These are phyloP conservation scores for Postia placenta DNA, from an alignment of 768 basidiomycete species.

Conservation along the genomic window DNA sequence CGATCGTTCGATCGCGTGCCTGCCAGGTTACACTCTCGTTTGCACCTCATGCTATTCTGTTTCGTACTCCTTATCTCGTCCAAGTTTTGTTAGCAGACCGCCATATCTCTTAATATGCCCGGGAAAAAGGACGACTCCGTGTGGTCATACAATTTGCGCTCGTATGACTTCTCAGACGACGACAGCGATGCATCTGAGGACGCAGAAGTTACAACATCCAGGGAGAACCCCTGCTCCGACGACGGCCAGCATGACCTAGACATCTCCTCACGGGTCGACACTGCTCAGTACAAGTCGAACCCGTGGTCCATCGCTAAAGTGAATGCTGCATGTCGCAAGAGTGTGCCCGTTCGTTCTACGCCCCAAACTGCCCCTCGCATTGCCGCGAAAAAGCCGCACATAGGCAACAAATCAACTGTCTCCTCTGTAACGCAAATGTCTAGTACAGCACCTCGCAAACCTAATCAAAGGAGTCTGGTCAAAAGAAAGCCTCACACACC, in stretches of 20 bases:
- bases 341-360: neutral
- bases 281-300: constrained; percentile 63
- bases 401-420: neutral
- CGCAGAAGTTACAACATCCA: too few relatives aligned
- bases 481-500: neutral
- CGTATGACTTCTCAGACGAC: too few relatives aligned
- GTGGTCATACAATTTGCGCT: too few relatives aligned
- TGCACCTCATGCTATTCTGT: too few relatives aligned
- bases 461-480: neutral
- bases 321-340: constrained; percentile 55
- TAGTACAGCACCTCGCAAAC: neutral
- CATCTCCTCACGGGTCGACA: constrained; percentile 52
- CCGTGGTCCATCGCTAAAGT: constrained; percentile 79
- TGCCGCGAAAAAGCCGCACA: neutral
- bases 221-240: too few relatives aligned
- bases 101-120: too few relatives aligned
- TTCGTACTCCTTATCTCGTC: too few relatives aligned
- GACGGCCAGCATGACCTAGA: constrained; percentile 55
- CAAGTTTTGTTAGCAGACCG: too few relatives aligned
- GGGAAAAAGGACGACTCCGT: too few relatives aligned
- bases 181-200: too few relatives aligned
- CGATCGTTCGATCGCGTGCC: too few relatives aligned
- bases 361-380: neutral
- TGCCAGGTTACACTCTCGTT: too few relatives aligned
- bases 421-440: neutral